A percentile compares a stretch with the other conserved stretches of the same genome.
Conservation (phyloP, 2,329 filamentous ascomycete species). For the Gyromitra esculenta region DNA sequence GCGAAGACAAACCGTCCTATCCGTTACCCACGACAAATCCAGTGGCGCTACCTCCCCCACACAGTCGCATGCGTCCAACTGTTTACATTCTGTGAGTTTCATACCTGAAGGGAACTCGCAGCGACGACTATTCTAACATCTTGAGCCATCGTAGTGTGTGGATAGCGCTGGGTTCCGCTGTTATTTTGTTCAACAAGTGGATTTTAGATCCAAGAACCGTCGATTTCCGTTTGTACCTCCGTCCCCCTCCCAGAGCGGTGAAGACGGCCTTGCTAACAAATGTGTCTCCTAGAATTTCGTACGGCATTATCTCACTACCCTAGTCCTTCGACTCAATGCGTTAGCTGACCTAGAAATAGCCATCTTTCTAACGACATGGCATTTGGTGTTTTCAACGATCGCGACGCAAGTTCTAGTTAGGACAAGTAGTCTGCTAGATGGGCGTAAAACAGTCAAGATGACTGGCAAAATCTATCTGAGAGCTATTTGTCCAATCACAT, state of each 20-base stretch:
- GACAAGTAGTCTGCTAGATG: conserved; percentile 88
- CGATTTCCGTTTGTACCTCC: conserved; percentile 75
- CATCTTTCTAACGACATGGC: conserved; percentile 89
- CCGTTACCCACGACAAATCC: conserved; percentile 32
- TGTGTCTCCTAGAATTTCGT: conserved; percentile 62
- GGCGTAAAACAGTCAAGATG: conserved; percentile 96
- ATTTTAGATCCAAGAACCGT: conserved; percentile 77
- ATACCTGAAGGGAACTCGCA: background rate
- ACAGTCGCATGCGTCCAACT: conserved; percentile 37
- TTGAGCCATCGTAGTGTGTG: conserved; percentile 71
- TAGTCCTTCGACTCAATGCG: background rate
- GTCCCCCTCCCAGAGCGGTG: background rate
- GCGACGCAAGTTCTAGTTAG: conserved; percentile 94
- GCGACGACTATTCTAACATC: conserved; percentile 24
- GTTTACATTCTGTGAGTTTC: conserved; percentile 47
- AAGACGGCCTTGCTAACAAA: conserved; percentile 57
- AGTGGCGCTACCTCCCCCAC: background rate
- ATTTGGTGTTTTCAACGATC: conserved; percentile 88
- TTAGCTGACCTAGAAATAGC: conserved; percentile 57
- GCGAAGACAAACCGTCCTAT: conserved; percentile 25
- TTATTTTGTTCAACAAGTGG: conserved; percentile 99
- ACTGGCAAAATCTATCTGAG: conserved; percentile 90
- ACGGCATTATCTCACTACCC: conserved; percentile 57
- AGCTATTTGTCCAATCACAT: conserved; percentile 90
- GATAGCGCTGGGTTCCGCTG: conserved; percentile 90